These are phyloP conservation scores for Macrolepiota fuliginosa DNA, from an alignment of 768 basidiomycete genomes.

Conservation along the genomic window DNA sequence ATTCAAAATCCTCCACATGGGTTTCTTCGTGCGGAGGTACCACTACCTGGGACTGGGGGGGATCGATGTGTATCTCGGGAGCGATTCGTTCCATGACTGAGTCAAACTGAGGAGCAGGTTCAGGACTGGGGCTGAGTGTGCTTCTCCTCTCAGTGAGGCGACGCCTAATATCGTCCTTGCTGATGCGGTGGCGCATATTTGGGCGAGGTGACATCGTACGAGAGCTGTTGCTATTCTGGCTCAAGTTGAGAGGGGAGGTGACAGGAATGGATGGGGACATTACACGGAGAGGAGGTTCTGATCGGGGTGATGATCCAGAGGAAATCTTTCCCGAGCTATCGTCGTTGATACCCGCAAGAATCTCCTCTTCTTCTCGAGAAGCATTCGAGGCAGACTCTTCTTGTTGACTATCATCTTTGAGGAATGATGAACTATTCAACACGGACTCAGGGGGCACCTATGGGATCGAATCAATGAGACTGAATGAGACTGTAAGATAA, in stretches of 20 bases:
- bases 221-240: constrained; percentile 8
- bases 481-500: not conserved
- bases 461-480: not conserved
- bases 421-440: not conserved
- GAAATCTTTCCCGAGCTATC: not conserved
- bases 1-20: not conserved
- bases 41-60: not conserved
- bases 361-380: not conserved
- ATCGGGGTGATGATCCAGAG: not conserved
- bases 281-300: not conserved
- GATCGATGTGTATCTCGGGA: not conserved
- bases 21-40: constrained; percentile 1
- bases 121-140: constrained; percentile 35
- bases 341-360: constrained; percentile 2
- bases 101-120: constrained; percentile 7
- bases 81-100: constrained; percentile 3
- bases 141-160: constrained; percentile 45
- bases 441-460: constrained; percentile 9
- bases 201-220: constrained; percentile 15
- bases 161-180: constrained; percentile 50
- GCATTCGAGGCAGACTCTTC: not conserved
- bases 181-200: constrained; percentile 43
- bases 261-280: constrained; percentile 3
- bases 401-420: constrained; percentile 1
- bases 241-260: constrained; percentile 13